Evolutionary conservation across 2,329 filamentous ascomycete genomes (phyloP), one percentile per base, ranked within the genome.

Genomic region (Pestalotiopsis fici): DNA sequence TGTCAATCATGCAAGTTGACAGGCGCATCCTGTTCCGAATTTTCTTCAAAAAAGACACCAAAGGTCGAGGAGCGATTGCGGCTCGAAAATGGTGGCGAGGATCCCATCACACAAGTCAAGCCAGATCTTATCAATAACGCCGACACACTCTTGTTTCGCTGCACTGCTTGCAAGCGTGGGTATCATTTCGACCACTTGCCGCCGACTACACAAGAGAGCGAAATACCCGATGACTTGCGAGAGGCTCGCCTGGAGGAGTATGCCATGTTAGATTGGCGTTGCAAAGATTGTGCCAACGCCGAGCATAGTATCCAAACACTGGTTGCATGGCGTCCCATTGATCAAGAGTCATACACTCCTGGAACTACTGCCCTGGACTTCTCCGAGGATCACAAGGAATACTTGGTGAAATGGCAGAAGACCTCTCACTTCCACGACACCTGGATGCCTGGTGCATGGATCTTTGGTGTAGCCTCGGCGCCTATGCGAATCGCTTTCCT

Each of bases 381-480:
- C n/a, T 78, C 81, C 12, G 91, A 96, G 74, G 91, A 94, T 65
- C 85, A 92, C n/a, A 95, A 95, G 71, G 94, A 98, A 72, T 99
- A 98, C 74, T 86, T 99, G 2, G 82, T 99, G 73, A 97, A 96
- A 76, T 98, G 95, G 93, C 89, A 92, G 57, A 84, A 85, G 0
- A 85, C 88, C 66, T 97, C 95, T 0, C 97, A 98, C 74, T 91
- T 90, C 70, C 91, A 93, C 71, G 93, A 93, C 65, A 85, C 84
- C 6, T 99, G 97, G 96, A 92, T 94, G 86, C 89, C 94, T 11
- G 96, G 95, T 13, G 86, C 91, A 18, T 99, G 96, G 96, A 87
- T 97, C 0, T 95, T 88, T 84, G 94, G 94, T 5, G 85, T 91
- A 11, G 87, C 88, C 18, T 81, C 86, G 13, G 73, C 80, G 3